Evolutionary conservation across 2,329 filamentous ascomycete genomes (phyloP).

Genomic region (Trichoderma sp.): DNA sequence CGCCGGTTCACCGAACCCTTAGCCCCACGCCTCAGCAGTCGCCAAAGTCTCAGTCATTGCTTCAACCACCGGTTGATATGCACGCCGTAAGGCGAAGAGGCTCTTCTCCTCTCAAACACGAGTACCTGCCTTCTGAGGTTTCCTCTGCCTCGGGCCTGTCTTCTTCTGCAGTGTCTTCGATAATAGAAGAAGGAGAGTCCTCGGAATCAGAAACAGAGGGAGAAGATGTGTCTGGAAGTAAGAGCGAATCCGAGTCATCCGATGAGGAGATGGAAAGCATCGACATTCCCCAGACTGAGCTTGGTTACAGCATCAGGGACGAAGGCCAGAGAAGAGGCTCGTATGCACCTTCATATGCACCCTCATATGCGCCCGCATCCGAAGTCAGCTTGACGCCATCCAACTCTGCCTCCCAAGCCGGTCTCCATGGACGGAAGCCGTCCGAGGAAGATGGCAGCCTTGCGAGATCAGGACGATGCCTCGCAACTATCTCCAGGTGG

Average conservation of each 20-base stretch:
- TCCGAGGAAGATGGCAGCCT: constrained; percentile 44
- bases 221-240: not conserved
- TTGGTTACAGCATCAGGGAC: constrained; percentile 57
- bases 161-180: constrained; percentile 15
- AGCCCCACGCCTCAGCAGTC: constrained; percentile 40
- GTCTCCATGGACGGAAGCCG: constrained; percentile 51
- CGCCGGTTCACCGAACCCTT: constrained; percentile 54
- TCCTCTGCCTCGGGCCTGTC: constrained; percentile 48
- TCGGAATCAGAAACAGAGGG: constrained; percentile 5
- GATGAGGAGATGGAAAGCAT: constrained; percentile 61
- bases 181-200: constrained; percentile 11
- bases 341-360: constrained; percentile 29
- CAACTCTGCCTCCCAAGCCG: constrained; percentile 76
- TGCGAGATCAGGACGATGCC: constrained; percentile 38
- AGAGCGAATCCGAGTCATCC: constrained; percentile 40
- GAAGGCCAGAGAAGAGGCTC: constrained; percentile 27
- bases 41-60: constrained; percentile 26
- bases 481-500: constrained; percentile 63
- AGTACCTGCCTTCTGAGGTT: constrained; percentile 83
- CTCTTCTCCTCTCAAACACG: constrained; percentile 94
- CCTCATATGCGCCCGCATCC: constrained; percentile 50
- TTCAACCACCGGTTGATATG: constrained; percentile 41
- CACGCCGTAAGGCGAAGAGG: constrained; percentile 64
- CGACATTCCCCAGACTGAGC: constrained; percentile 59
- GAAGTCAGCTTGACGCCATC: constrained; percentile 72